Evolutionary conservation across 2,329 filamentous ascomycete genomes (phyloP).

Genomic region (Verticillium nonalfalfae): DNA sequence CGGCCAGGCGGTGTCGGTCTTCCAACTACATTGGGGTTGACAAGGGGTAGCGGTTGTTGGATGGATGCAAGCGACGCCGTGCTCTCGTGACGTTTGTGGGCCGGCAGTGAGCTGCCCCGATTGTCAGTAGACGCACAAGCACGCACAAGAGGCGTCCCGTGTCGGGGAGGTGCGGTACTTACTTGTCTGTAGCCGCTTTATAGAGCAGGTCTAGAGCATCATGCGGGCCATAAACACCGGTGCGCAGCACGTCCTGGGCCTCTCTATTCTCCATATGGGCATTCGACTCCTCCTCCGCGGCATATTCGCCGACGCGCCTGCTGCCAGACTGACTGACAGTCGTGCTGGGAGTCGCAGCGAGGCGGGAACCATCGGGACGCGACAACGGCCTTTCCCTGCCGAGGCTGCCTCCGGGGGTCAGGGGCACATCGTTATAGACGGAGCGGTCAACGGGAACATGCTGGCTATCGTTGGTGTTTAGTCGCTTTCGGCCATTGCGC

Average conservation of each 20-base stretch:
- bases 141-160: neutral
- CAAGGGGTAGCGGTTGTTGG: conserved; percentile 5
- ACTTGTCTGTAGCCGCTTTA: conserved; percentile 69
- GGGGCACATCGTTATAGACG: conserved; percentile 47
- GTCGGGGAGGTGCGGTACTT: conserved; percentile 15
- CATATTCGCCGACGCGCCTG: conserved; percentile 26
- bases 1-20: conserved; percentile 1
- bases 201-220: conserved; percentile 89
- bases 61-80: conserved; percentile 15
- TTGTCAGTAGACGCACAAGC: neutral
- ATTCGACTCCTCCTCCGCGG: conserved; percentile 46
- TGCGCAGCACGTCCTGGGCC: conserved; percentile 58
- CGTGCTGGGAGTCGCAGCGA: conserved; percentile 18
- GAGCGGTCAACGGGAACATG: conserved; percentile 35
- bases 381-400: conserved; percentile 61
- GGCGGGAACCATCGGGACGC: conserved; percentile 42
- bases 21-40: conserved; percentile 10
- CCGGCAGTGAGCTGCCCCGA: neutral
- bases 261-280: conserved; percentile 59
- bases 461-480: conserved; percentile 40
- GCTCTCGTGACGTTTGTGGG: conserved; percentile 23
- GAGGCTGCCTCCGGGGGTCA: conserved; percentile 61
- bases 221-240: conserved; percentile 81
- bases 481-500: conserved; percentile 67
- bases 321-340: conserved; percentile 20